Conservation (phyloP, 225 moss, liverwort and hornwort genomes). For the Takakia lepidozioides region DNA sequence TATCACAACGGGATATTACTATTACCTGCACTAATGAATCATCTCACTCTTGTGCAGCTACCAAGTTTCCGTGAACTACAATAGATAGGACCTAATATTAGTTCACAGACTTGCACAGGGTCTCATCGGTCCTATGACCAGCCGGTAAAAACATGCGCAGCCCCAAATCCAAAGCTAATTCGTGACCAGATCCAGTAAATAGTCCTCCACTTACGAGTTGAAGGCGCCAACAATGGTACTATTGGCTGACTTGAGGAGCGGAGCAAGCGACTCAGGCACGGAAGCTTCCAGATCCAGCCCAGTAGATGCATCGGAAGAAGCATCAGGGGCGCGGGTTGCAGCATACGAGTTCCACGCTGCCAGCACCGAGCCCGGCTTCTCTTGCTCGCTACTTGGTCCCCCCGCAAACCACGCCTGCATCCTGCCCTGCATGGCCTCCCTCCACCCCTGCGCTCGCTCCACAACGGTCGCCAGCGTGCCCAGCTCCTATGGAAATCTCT, state of each 20-base stretch:
- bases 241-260: slow-evolving; percentile 63
- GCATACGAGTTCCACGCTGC: slow-evolving; percentile 95
- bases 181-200: background rate
- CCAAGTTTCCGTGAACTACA: background rate
- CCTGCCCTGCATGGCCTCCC: slow-evolving; percentile 8
- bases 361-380: slow-evolving; percentile 51
- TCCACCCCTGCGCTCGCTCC: too few species aligned
- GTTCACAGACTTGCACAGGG: too few species aligned
- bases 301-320: slow-evolving; percentile 40
- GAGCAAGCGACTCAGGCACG: slow-evolving; percentile 45
- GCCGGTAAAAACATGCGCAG: too few species aligned
- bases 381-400: slow-evolving; percentile 49
- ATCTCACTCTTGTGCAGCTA: background rate
- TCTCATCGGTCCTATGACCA: too few species aligned
- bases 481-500: too few species aligned
- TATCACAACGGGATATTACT: too few species aligned
- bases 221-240: slow-evolving; percentile 87
- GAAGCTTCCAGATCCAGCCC: slow-evolving; percentile 83
- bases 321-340: slow-evolving; percentile 40
- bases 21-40: background rate
- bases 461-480: too few species aligned
- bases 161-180: too few species aligned
- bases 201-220: slow-evolving; percentile 46
- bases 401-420: slow-evolving; percentile 80
- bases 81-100: too few species aligned